These are phyloP conservation scores for Acer negundo DNA, from an alignment of 345 rosid genomes.

Conservation along the genomic window DNA sequence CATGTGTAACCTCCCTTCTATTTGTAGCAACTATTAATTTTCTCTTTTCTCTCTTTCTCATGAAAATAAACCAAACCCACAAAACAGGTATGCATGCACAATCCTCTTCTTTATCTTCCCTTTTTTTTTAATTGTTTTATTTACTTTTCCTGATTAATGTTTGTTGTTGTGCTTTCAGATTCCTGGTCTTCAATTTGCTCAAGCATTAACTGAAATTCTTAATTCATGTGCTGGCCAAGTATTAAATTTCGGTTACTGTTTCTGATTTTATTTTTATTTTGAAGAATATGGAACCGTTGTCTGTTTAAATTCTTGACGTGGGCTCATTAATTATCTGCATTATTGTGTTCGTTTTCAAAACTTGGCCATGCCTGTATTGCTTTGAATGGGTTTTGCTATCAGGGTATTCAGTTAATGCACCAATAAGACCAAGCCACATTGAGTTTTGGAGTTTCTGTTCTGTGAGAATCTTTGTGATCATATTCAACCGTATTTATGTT, in stretches of 20 bases:
- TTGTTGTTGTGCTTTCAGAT: not conserved
- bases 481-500: conserved; percentile 19
- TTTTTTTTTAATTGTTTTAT: not conserved
- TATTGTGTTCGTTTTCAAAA: conserved; percentile 2
- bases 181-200: not conserved
- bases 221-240: not conserved
- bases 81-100: conserved; percentile 7
- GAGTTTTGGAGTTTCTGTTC: conserved; percentile 19
- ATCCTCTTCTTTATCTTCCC: not conserved
- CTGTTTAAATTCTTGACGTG: conserved; percentile 21
- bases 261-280: conserved; percentile 12
- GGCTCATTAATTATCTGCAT: conserved; percentile 11
- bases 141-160: not conserved
- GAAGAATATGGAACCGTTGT: conserved; percentile 16
- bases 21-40: conserved; percentile 30
- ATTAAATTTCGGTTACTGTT: conserved; percentile 16
- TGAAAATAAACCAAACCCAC: not conserved
- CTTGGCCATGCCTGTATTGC: conserved; percentile 4
- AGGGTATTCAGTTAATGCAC: conserved; percentile 15
- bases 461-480: conserved; percentile 1
- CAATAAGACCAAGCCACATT: conserved; percentile 7
- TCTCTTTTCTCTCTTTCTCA: conserved; percentile 10
- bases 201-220: conserved; percentile 10
- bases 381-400: conserved; percentile 12
- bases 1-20: conserved; percentile 34